Conservation (phyloP, 805 yeast species). For the Candida xyloterini region DNA sequence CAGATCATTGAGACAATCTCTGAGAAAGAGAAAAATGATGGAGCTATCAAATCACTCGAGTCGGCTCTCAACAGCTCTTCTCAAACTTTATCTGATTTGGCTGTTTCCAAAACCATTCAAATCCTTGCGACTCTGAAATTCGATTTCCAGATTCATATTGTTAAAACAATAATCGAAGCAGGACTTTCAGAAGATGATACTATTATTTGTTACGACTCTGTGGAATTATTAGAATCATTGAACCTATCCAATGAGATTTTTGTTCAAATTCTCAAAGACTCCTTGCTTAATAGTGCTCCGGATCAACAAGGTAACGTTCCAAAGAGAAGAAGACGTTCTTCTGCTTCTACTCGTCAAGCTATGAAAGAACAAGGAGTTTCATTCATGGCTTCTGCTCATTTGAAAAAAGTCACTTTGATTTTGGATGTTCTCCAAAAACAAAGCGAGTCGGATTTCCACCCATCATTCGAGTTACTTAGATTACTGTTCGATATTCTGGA, state of each 20-base stretch:
- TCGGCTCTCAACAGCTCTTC: constrained; percentile 45
- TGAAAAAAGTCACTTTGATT: constrained; percentile 72
- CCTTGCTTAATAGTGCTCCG: constrained; percentile 27
- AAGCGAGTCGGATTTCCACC: constrained; percentile 19
- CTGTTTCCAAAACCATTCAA: constrained; percentile 49
- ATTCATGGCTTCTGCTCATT: constrained; percentile 71
- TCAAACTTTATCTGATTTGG: constrained; percentile 44
- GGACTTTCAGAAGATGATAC: constrained; percentile 35
- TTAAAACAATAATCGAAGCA: constrained; percentile 55
- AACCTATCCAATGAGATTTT: constrained; percentile 55
- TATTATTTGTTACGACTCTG: constrained; percentile 48
- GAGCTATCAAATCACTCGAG: constrained; percentile 61
- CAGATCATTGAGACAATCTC: constrained; percentile 59
- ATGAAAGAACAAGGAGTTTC: constrained; percentile 70
- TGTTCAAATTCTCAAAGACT: constrained; percentile 54
- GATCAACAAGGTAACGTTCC: constrained; percentile 44
- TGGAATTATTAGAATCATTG: constrained; percentile 51
- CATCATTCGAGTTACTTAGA: constrained; percentile 38
- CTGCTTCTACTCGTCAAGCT: constrained; percentile 73
- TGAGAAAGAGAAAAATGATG: constrained; percentile 52
- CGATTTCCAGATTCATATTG: constrained; percentile 56
- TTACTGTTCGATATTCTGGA: constrained; percentile 57
- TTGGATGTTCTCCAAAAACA: constrained; percentile 72
- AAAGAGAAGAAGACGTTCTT: constrained; percentile 81
- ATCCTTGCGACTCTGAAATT: constrained; percentile 55